Conservation (phyloP, 1,284 basidiomycete species). For the Naganishia sp. region DNA sequence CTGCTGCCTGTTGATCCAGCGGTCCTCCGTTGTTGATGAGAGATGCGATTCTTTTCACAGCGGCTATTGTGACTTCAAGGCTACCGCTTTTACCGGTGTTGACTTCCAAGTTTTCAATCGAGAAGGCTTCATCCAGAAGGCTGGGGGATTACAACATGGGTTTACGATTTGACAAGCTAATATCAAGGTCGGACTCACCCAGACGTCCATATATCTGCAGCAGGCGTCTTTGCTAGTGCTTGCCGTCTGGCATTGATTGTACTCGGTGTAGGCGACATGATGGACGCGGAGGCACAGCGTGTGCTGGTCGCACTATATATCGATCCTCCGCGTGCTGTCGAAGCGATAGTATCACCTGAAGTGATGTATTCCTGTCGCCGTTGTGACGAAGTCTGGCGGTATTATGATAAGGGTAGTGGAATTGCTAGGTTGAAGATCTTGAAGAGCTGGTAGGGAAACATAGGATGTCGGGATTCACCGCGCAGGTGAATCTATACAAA, state of each 20-base stretch:
- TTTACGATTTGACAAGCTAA: too few species aligned
- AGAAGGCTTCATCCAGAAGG: not conserved
- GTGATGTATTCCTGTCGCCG: too few species aligned
- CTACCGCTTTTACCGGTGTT: not conserved
- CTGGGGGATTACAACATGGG: not conserved
- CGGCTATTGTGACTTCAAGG: not conserved
- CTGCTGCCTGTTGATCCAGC: not conserved
- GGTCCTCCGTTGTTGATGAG: constrained; percentile 9
- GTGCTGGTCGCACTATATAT: too few species aligned
- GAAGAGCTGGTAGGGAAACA: too few species aligned
- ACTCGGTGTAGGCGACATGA: not conserved
- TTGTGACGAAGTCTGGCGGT: too few species aligned
- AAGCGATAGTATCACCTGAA: too few species aligned
- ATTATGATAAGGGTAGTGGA: too few species aligned
- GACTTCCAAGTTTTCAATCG: not conserved
- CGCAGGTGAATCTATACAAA: too few species aligned
- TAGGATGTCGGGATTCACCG: too few species aligned
- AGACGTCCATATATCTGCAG: not conserved
- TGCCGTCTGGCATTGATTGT: constrained; percentile 1
- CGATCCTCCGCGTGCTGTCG: too few species aligned
- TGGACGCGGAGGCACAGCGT: not conserved
- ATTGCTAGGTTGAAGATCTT: too few species aligned
- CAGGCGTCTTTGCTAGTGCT: not conserved
- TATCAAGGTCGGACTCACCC: not conserved
- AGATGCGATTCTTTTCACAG: constrained; percentile 10